These are phyloP conservation scores for Ceratonia siliqua DNA, from an alignment of 306 rosid species.

Conservation along the genomic window DNA sequence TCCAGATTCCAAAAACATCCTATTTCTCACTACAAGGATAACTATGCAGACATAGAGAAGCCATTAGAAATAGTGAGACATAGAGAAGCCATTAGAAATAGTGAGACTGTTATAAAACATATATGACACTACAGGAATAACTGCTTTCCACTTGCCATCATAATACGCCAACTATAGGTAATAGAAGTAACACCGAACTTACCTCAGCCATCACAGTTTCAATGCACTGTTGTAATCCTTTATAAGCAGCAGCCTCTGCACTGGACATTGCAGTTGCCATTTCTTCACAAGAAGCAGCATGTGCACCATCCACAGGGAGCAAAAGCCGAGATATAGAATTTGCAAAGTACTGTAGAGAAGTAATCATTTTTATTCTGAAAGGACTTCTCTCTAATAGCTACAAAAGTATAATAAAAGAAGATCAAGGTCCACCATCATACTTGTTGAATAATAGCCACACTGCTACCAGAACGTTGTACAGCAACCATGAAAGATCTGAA, in stretches of 20 bases:
- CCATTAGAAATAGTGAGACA: not conserved
- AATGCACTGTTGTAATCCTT: slow-evolving; percentile 88
- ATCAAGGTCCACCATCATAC: slow-evolving; percentile 50
- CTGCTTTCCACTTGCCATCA: slow-evolving; percentile 20
- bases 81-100: slow-evolving; percentile 9
- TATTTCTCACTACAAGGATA: slow-evolving; percentile 10
- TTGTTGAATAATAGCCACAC: slow-evolving; percentile 98
- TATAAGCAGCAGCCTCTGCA: slow-evolving; percentile 99
- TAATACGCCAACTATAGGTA: not conserved
- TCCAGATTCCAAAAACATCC: slow-evolving; percentile 4
- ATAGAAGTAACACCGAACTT: slow-evolving; percentile 27
- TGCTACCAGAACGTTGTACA: slow-evolving; percentile 98
- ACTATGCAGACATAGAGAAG: slow-evolving; percentile 10
- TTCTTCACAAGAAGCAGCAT: slow-evolving; percentile 99
- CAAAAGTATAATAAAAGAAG: slow-evolving; percentile 24
- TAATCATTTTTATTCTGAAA: slow-evolving; percentile 33
- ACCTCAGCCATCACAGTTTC: slow-evolving; percentile 99
- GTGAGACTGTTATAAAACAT: not conserved
- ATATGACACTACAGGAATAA: not conserved
- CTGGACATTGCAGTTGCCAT: slow-evolving; percentile 98
- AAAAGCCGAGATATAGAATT: slow-evolving; percentile 96
- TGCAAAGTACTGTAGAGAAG: slow-evolving; percentile 73
- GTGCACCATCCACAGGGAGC: slow-evolving; percentile 99
- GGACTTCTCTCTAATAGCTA: slow-evolving; percentile 13
- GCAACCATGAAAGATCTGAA: slow-evolving; percentile 99